phyloP scores from a whole-genome alignment of 768 basidiomycete genomes.

The Xerocomellus intermedius region DNA sequence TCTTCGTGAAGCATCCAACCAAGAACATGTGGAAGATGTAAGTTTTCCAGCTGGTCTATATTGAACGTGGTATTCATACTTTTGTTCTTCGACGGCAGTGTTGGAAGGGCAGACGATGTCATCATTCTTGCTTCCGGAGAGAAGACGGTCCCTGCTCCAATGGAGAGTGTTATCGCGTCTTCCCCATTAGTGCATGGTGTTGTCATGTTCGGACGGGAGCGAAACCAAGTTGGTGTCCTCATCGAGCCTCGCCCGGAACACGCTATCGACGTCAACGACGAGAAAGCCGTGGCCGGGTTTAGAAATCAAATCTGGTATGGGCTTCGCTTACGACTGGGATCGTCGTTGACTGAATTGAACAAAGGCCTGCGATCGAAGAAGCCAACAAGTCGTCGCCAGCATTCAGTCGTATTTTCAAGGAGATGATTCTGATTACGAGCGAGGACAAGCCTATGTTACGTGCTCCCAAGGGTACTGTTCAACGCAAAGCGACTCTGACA shows the following conservation, averaged over 20 bases:
- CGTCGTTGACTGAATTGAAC: not conserved
- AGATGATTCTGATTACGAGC: slow-evolving; percentile 50
- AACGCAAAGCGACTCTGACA: slow-evolving; percentile 38
- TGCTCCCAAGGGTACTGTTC: slow-evolving; percentile 46
- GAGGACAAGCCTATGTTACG: slow-evolving; percentile 43
- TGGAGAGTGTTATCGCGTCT: slow-evolving; percentile 29
- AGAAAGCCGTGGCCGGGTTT: slow-evolving; percentile 26
- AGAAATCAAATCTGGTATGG: slow-evolving; percentile 33
- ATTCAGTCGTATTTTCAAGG: slow-evolving; percentile 47
- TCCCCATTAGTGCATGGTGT: slow-evolving; percentile 21
- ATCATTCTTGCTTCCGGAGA: slow-evolving; percentile 29
- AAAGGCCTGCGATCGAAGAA: slow-evolving; percentile 42
- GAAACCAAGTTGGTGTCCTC: slow-evolving; percentile 33
- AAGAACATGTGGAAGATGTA: slow-evolving; percentile 39
- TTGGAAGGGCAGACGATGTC: slow-evolving; percentile 37
- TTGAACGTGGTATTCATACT: not conserved
- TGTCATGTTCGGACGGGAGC: slow-evolving; percentile 37
- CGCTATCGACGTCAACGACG: slow-evolving; percentile 21
- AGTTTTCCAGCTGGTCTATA: not conserved
- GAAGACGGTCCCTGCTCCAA: slow-evolving; percentile 24
- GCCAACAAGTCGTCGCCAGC: slow-evolving; percentile 42
- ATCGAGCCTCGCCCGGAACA: slow-evolving; percentile 24
- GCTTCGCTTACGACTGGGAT: not conserved
- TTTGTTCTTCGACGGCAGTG: not conserved
- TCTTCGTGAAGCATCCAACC: slow-evolving; percentile 45